A percentile compares a stretch with the other conserved stretches of the same genome.
These are phyloP conservation scores for Metschnikowia kunwiensis DNA, from an alignment of 805 yeast genomes.

Conservation along the genomic window DNA sequence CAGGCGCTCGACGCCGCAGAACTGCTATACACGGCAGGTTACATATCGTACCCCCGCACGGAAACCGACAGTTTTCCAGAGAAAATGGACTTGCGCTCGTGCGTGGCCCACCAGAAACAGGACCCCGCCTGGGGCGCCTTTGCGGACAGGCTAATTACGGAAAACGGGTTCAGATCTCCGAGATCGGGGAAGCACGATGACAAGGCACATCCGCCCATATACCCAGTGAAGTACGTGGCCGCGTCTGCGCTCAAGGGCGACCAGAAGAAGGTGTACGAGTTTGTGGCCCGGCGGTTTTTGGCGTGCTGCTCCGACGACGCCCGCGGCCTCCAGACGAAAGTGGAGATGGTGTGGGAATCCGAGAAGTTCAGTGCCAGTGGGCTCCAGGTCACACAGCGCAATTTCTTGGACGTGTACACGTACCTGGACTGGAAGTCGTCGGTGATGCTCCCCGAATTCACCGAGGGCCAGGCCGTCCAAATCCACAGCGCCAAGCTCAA, in stretches of 20 bases:
- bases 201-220: slow-evolving; percentile 98
- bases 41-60: slow-evolving; percentile 92
- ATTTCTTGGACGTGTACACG: slow-evolving; percentile 76
- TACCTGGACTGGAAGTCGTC: slow-evolving; percentile 77
- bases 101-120: slow-evolving; percentile 59
- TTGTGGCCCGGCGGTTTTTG: slow-evolving; percentile 76
- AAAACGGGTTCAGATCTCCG: slow-evolving; percentile 57
- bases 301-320: slow-evolving; percentile 95
- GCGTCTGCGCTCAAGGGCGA: slow-evolving; percentile 31
- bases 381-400: slow-evolving; percentile 63
- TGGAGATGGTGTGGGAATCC: slow-evolving; percentile 69
- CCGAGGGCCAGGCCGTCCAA: slow-evolving; percentile 53
- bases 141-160: slow-evolving; percentile 41
- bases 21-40: slow-evolving; percentile 78
- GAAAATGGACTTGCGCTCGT: slow-evolving; percentile 62
- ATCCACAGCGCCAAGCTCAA: slow-evolving; percentile 56
- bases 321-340: slow-evolving; percentile 63
- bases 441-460: slow-evolving; percentile 62
- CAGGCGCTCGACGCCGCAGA: slow-evolving; percentile 76
- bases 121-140: slow-evolving; percentile 69
- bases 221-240: slow-evolving; percentile 63
- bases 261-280: slow-evolving; percentile 77
- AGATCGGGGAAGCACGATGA: slow-evolving; percentile 83
- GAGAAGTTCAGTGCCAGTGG: slow-evolving; percentile 78
- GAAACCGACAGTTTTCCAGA: slow-evolving; percentile 88